Percentiles rank a stretch among this genome's conserved stretches.
These are phyloP conservation scores for Sphaerosporella brunnea DNA, from an alignment of 495 filamentous ascomycete species.

Conservation along the genomic window DNA sequence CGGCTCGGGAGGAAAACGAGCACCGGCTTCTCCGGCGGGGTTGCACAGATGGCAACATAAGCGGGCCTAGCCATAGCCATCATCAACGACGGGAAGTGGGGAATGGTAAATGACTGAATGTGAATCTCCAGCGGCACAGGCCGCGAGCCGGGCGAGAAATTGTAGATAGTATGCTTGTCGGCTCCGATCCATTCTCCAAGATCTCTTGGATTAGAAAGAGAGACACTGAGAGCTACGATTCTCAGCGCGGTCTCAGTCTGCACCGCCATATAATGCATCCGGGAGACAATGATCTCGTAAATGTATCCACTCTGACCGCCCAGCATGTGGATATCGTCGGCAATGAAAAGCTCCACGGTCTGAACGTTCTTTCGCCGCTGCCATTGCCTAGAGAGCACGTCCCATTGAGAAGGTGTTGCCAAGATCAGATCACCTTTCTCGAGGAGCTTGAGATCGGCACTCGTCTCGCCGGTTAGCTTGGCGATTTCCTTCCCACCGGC, in stretches of 20 bases:
- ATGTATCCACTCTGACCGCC: conserved; percentile 76
- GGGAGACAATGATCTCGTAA: conserved; percentile 89
- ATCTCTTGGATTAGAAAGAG: conserved; percentile 80
- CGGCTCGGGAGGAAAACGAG: conserved; percentile 81
- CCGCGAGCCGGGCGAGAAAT: conserved; percentile 85
- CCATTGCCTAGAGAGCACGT: conserved; percentile 88
- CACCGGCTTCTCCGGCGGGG: conserved; percentile 74
- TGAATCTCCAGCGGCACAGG: conserved; percentile 81
- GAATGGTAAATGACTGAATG: conserved; percentile 87
- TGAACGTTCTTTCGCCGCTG: conserved; percentile 89
- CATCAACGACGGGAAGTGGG: conserved; percentile 96
- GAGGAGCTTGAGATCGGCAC: conserved; percentile 74
- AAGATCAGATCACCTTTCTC: conserved; percentile 81
- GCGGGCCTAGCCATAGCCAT: conserved; percentile 91
- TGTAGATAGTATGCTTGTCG: conserved; percentile 95
- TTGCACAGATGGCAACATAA: conserved; percentile 66
- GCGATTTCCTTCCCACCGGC: conserved; percentile 79
- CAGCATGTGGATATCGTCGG: conserved; percentile 92
- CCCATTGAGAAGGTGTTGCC: conserved; percentile 87
- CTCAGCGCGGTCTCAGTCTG: conserved; percentile 73
- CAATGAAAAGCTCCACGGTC: conserved; percentile 77
- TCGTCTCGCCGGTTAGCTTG: conserved; percentile 86
- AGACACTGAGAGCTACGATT: conserved; percentile 79
- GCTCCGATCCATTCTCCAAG: conserved; percentile 98
- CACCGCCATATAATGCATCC: conserved; percentile 89